Base-by-base conservation (phyloP, 2,329 filamentous ascomycete genomes). In the Fusarium verticillioides region DNA sequence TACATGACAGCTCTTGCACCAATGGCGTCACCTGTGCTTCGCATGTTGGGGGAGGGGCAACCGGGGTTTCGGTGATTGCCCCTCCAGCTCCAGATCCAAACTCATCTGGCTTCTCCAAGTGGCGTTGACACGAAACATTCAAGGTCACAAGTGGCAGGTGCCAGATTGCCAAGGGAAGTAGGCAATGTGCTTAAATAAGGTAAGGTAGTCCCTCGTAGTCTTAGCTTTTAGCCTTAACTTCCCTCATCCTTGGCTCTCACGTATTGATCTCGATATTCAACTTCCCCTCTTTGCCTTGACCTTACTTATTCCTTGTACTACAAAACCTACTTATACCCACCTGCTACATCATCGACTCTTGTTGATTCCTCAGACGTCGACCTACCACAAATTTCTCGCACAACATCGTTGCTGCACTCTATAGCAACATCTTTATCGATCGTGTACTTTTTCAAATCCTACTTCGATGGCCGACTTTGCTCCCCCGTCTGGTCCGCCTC, bases 401-500 rank as follows among this genome's bases (percentile, higher is more conserved):
- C 44, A 56, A 42, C 34, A 50, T 37, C 34, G 12, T 42, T 30
- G 28, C 43, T 40, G 40, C 47, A 42, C 28, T 61, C 50, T 56
- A 39, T 32, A 60, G 42, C 23, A 60, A 23, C 43, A 34, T 28
- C 36, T 60, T 30, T 9, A 34, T 53, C 12, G 34, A 63, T 54
- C 40, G 69, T 52, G n/a, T 53, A 34, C 13, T 56, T 49, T 52
- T 30, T 37, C 12, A 40, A 40, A 37, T 39, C 54, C 30, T 53
- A 70, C 60, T 65, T 67, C 67, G 46, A 89, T 90, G 88, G 84
- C 85, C 74, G 87, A 90, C 72, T 90, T 87, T 80, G 81, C 83
- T 61, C 83, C 88, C 59, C 88, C 88, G 5, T 57, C 83, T 30
- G 88, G 88, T 30, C 88, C 88, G 52, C 88, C 88, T 74, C 88